Conservation (phyloP, 2,329 filamentous ascomycete genomes). For the Drechslera avenae region DNA sequence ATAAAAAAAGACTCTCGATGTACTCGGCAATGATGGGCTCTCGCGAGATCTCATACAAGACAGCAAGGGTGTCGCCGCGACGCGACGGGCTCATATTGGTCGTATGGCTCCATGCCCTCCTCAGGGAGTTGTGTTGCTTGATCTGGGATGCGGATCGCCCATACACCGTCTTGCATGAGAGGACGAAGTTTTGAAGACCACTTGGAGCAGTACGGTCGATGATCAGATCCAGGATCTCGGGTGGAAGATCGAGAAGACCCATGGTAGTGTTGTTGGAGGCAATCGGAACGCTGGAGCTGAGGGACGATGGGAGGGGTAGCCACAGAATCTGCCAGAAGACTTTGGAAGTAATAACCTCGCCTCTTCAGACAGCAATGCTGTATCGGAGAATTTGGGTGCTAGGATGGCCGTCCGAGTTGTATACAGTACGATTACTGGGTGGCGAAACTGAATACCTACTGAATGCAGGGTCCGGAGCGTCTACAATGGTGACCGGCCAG, state of each 20-base stretch:
- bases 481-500: background rate
- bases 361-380: background rate
- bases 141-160: constrained; percentile 34
- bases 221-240: constrained; percentile 41
- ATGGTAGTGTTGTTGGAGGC: constrained; percentile 17
- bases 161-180: constrained; percentile 39
- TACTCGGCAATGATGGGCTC: constrained; percentile 39
- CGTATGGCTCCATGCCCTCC: constrained; percentile 30
- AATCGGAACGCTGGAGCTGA: background rate
- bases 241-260: constrained; percentile 40
- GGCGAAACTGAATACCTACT: background rate
- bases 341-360: no score
- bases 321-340: background rate
- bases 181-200: constrained; percentile 38
- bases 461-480: background rate
- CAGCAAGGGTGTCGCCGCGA: constrained; percentile 27
- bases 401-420: background rate
- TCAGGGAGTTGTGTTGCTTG: constrained; percentile 34
- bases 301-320: background rate
- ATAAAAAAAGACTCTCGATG: constrained; percentile 34
- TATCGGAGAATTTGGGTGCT: background rate
- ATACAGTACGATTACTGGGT: background rate
- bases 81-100: constrained; percentile 19
- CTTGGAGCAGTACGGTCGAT: constrained; percentile 33
- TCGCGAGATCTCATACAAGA: constrained; percentile 34